Percentiles rank a stretch among this genome's conserved stretches.
These are phyloP conservation scores for Venturia effusa DNA, from an alignment of 2,329 filamentous ascomycete species.

Conservation along the genomic window DNA sequence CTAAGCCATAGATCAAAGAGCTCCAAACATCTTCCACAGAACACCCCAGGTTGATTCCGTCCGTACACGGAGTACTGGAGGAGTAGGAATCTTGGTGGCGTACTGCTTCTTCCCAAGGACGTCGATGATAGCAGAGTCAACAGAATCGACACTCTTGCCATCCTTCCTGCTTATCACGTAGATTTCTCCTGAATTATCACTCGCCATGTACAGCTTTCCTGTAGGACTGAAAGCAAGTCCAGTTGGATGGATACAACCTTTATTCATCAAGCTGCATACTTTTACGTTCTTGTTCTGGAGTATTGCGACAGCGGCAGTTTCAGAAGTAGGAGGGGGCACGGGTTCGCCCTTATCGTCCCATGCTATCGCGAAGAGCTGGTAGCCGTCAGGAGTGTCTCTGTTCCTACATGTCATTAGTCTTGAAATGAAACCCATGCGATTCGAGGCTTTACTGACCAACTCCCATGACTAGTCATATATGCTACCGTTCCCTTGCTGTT, in stretches of 20 bases:
- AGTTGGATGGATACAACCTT: slow-evolving; percentile 51
- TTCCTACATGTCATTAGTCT: background rate
- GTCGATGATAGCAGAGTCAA: background rate
- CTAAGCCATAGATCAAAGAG: background rate
- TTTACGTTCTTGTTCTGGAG: background rate
- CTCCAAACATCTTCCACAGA: slow-evolving; percentile 4
- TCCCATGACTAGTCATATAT: slow-evolving; percentile 62
- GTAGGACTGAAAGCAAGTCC: slow-evolving; percentile 41
- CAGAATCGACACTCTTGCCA: slow-evolving; percentile 14
- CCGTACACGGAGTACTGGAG: background rate
- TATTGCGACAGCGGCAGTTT: background rate
- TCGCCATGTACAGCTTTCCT: slow-evolving; percentile 50
- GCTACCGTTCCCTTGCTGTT: slow-evolving; percentile 45
- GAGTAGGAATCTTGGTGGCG: background rate
- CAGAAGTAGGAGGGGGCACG: background rate
- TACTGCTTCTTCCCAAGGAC: background rate
- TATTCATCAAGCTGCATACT: slow-evolving; percentile 15
- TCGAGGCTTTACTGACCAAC: slow-evolving; percentile 40
- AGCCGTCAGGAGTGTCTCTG: slow-evolving; percentile 35
- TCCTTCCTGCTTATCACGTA: slow-evolving; percentile 37
- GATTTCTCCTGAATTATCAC: slow-evolving; percentile 55
- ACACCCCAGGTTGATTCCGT: background rate
- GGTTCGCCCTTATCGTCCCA: background rate
- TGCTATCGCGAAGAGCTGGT: slow-evolving; percentile 36
- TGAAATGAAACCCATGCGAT: background rate